phyloP scores from a whole-genome alignment of 176 grass and related monocot genomes.

The Microstegium vimineum region DNA sequence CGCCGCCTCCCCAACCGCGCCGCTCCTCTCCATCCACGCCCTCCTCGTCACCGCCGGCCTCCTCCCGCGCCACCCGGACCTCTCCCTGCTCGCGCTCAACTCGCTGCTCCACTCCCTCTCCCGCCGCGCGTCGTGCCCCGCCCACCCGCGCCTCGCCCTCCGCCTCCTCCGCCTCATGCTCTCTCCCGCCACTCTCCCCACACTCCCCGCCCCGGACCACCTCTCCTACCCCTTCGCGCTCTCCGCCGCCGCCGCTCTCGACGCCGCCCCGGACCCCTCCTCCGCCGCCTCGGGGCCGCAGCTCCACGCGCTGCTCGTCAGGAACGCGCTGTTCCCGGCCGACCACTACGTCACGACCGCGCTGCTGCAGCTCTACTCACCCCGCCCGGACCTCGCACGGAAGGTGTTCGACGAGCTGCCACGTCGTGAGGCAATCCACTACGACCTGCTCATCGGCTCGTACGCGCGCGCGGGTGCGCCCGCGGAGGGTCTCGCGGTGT shows the following conservation, averaged over 20 bases:
- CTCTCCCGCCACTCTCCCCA: slow-evolving; percentile 20
- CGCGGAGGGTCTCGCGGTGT: slow-evolving; percentile 42
- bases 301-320: slow-evolving; percentile 53
- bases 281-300: slow-evolving; percentile 29
- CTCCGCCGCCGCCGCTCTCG: slow-evolving; percentile 37
- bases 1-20: slow-evolving; percentile 13
- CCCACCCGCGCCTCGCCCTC: slow-evolving; percentile 51
- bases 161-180: slow-evolving; percentile 56
- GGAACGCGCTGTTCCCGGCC: slow-evolving; percentile 57
- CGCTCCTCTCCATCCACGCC: slow-evolving; percentile 41
- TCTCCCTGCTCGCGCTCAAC: slow-evolving; percentile 61
- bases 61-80: slow-evolving; percentile 30
- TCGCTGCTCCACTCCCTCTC: slow-evolving; percentile 44
- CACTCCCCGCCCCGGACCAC: slow-evolving; percentile 58
- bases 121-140: slow-evolving; percentile 36
- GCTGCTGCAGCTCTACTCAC: slow-evolving; percentile 54
- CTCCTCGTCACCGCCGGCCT: slow-evolving; percentile 52
- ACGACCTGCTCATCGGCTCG: slow-evolving; percentile 65
- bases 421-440: slow-evolving; percentile 60
- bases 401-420: slow-evolving; percentile 67
- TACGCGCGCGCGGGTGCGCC: slow-evolving; percentile 46
- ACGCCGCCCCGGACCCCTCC: background rate
- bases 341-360: slow-evolving; percentile 84
- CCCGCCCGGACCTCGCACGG: slow-evolving; percentile 22
- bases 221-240: slow-evolving; percentile 83